These are phyloP conservation scores for Paramyrothecium roridum DNA, from an alignment of 2,329 filamentous ascomycete species.

Conservation along the genomic window DNA sequence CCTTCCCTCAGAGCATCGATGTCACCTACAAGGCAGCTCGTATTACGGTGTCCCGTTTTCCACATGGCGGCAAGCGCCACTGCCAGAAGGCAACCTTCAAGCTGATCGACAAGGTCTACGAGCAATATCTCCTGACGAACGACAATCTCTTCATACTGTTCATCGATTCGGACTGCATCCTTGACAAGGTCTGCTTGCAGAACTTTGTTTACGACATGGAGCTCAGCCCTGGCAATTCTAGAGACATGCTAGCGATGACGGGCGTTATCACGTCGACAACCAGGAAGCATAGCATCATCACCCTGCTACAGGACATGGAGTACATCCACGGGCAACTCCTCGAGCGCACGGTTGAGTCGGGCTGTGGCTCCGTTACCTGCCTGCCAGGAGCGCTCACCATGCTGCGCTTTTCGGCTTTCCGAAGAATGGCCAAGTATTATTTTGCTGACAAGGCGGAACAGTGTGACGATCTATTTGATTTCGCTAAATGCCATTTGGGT, in stretches of 20 bases:
- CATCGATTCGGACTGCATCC: constrained; percentile 94
- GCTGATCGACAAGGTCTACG: constrained; percentile 90
- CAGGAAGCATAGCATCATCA: constrained; percentile 82
- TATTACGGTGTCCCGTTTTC: constrained; percentile 88
- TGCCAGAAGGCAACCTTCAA: constrained; percentile 93
- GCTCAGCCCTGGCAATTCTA: constrained; percentile 84
- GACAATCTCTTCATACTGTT: constrained; percentile 95
- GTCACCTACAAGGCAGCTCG: constrained; percentile 78
- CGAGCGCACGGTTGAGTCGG: constrained; percentile 91
- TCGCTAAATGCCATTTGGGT: constrained; percentile 89
- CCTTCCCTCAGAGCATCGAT: constrained; percentile 87
- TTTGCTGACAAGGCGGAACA: constrained; percentile 96
- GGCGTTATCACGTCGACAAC: constrained; percentile 96
- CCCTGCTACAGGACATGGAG: constrained; percentile 94
- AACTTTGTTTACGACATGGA: constrained; percentile 99
- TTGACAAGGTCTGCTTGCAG: constrained; percentile 87
- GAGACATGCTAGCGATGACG: constrained; percentile 96
- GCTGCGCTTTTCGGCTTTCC: constrained; percentile 91
- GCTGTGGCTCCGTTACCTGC: constrained; percentile 91
- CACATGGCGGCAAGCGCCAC: constrained; percentile 88
- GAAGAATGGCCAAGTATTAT: constrained; percentile 96
- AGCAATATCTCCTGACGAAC: constrained; percentile 78
- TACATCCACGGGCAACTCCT: constrained; percentile 97
- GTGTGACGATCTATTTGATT: constrained; percentile 94
- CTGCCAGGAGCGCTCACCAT: constrained; percentile 94